These are phyloP conservation scores for Mycena haematopus DNA, from an alignment of 768 basidiomycete genomes.

Conservation along the genomic window DNA sequence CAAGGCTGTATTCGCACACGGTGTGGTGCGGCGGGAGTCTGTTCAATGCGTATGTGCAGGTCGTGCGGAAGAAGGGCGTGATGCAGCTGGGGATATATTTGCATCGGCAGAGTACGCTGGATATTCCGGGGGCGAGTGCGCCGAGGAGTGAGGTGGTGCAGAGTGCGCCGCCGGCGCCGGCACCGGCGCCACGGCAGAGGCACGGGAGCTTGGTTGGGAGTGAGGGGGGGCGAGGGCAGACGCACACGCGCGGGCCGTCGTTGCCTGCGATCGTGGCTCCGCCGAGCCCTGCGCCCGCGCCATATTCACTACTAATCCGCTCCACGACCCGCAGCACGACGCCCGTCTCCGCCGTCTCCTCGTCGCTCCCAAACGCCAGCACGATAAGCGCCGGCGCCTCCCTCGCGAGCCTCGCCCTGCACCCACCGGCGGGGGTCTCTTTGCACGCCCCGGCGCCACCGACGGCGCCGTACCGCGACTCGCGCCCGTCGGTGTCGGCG, in stretches of 20 bases:
- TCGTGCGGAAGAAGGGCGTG: slow-evolving; percentile 79
- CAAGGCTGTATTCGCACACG: slow-evolving; percentile 81
- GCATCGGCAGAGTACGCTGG: slow-evolving; percentile 83
- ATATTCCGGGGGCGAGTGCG: slow-evolving; percentile 76
- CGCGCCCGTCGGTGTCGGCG: slow-evolving; percentile 71
- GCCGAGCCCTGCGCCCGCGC: slow-evolving; percentile 40
- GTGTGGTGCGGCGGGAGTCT: slow-evolving; percentile 90
- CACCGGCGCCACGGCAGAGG: slow-evolving; percentile 4
- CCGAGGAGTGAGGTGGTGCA: slow-evolving; percentile 39
- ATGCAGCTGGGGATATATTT: slow-evolving; percentile 87
- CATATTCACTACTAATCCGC: slow-evolving; percentile 52
- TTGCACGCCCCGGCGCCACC: slow-evolving; percentile 57
- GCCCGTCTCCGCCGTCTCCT: slow-evolving; percentile 38
- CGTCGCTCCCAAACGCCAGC: slow-evolving; percentile 30
- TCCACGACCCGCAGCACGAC: slow-evolving; percentile 53
- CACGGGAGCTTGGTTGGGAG: slow-evolving; percentile 15
- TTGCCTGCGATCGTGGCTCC: slow-evolving; percentile 40
- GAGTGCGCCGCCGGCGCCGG: not conserved
- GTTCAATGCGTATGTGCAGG: slow-evolving; percentile 90
- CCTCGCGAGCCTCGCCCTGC: slow-evolving; percentile 17
- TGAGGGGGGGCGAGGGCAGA: not conserved
- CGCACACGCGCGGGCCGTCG: slow-evolving; percentile 41
- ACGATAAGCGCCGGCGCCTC: slow-evolving; percentile 10
- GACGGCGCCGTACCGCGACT: slow-evolving; percentile 76
- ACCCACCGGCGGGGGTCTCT: slow-evolving; percentile 17